phyloP scores from a whole-genome alignment of 2,329 filamentous ascomycete genomes.

The Claviceps quebecensis region DNA sequence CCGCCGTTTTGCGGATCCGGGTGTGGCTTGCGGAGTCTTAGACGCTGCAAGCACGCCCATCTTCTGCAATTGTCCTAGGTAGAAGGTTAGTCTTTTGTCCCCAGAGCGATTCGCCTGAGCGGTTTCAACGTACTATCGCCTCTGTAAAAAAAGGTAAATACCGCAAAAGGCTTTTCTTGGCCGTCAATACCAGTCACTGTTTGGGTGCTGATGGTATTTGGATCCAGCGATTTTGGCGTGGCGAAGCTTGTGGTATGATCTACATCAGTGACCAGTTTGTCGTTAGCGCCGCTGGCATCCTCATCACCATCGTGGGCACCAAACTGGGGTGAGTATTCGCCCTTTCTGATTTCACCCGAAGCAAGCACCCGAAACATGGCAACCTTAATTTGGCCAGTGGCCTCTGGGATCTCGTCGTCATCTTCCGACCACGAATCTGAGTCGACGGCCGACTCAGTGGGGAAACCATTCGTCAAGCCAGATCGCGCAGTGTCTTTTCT shows the following conservation, averaged over 20 bases:
- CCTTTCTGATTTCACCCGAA: conserved; percentile 92
- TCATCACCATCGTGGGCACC: conserved; percentile 94
- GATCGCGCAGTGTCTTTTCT: conserved; percentile 57
- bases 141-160: conserved; percentile 95
- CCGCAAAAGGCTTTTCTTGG: conserved; percentile 88
- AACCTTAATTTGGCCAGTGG: conserved; percentile 95
- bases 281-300: conserved; percentile 40
- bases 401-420: conserved; percentile 83
- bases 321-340: conserved; percentile 95
- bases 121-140: conserved; percentile 64
- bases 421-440: conserved; percentile 66
- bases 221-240: conserved; percentile 89
- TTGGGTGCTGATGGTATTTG: conserved; percentile 95
- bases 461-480: conserved; percentile 59
- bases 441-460: conserved; percentile 53
- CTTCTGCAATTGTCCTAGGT: conserved; percentile 78
- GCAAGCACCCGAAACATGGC: conserved; percentile 90
- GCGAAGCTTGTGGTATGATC: conserved; percentile 98
- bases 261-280: conserved; percentile 61
- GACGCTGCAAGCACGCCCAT: conserved; percentile 72
- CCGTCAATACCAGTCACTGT: conserved; percentile 98
- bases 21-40: conserved; percentile 49
- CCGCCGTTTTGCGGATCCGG: conserved; percentile 56
- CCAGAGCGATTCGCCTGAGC: background rate
- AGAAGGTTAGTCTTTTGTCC: conserved; percentile 1